Evolutionary conservation across 768 basidiomycete genomes (phyloP).

Genomic region (Dioszegia hungarica): DNA sequence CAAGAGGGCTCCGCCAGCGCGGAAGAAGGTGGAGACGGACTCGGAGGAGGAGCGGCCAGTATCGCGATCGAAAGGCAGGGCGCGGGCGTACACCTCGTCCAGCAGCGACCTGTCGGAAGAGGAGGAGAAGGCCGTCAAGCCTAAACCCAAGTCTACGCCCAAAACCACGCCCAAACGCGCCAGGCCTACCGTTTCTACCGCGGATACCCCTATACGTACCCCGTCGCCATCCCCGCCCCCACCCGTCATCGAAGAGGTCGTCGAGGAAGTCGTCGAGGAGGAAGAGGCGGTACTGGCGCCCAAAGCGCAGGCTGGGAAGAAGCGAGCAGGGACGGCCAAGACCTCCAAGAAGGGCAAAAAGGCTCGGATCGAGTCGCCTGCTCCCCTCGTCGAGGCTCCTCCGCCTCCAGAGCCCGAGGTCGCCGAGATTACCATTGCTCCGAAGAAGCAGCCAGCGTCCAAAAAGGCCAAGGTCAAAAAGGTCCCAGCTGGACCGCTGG

Average conservation of each 20-base stretch:
- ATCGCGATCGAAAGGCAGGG: not conserved
- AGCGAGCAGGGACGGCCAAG: conserved; percentile 26
- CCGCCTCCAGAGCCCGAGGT: conserved; percentile 13
- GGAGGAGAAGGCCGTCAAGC: not conserved
- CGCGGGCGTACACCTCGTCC: not conserved
- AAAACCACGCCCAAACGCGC: not conserved
- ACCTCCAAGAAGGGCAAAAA: conserved; percentile 27
- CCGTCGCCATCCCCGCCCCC: no score
- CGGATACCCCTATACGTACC: no score
- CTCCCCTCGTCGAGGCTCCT: conserved; percentile 9
- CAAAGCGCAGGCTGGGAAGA: conserved; percentile 11
- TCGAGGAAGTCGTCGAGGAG: not conserved
- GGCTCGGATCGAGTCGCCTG: conserved; percentile 23
- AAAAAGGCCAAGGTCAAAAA: conserved; percentile 26
- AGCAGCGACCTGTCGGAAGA: not conserved
- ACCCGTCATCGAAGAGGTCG: no score
- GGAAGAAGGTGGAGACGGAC: not conserved
- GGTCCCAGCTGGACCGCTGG: conserved; percentile 14
- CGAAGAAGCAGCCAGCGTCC: not conserved
- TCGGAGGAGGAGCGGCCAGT: not conserved
- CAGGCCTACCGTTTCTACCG: no score
- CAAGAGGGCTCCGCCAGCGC: not conserved
- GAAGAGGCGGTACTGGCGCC: not conserved
- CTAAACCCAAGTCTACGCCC: not conserved
- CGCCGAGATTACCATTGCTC: conserved; percentile 21